Evolutionary conservation across 331 rosid species (phyloP), one percentile per base, ranked within the genome.

Genomic region (Ulmus americana): DNA sequence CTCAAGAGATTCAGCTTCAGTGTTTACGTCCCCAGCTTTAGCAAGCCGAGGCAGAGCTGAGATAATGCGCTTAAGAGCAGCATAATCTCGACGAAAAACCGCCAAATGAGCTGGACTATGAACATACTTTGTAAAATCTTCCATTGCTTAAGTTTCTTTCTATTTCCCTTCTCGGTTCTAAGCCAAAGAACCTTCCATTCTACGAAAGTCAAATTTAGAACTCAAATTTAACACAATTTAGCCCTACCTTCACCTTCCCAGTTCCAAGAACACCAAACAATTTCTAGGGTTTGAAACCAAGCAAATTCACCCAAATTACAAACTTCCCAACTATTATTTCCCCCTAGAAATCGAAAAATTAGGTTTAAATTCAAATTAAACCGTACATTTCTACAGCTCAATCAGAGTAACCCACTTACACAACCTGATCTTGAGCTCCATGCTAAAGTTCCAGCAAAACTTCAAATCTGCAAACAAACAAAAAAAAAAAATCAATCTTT

Each of bases 51-150:
- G 99, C 42, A 94, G 82, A 55, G 75, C 4, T 1, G 81, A 62
- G 48, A 90, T 88, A 62, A 90, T 73, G 47, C 83, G 87, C 68
- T 76, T 65, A 18, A 94, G 83, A 61, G 84, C 67, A 35, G 80
- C 83, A 76, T 84, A 80, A 77, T 94, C 99, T 6, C 83, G 90
- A 50, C 81, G 79, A 4, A 82, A 83, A 60, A 94, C 95, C 5
- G 97, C 99, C 72, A 84, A 65, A 78, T 94, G 99, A 67, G 85
- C 92, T 62, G 92, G 85, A 77, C 97, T 94, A 51, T 90, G 97
- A 10, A 80, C 74, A 62, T 90, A 90, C 63, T 76, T 84, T 1
- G 86, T 71, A 55, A 81, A 61, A 73, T 94, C 99, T 47, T 90
- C 99, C 97, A 90, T 67, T 50, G 74, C 68, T 20, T 59, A 66